phyloP scores from a whole-genome alignment of 2,329 filamentous ascomycete genomes.

The Akanthomyces dipterigenus region DNA sequence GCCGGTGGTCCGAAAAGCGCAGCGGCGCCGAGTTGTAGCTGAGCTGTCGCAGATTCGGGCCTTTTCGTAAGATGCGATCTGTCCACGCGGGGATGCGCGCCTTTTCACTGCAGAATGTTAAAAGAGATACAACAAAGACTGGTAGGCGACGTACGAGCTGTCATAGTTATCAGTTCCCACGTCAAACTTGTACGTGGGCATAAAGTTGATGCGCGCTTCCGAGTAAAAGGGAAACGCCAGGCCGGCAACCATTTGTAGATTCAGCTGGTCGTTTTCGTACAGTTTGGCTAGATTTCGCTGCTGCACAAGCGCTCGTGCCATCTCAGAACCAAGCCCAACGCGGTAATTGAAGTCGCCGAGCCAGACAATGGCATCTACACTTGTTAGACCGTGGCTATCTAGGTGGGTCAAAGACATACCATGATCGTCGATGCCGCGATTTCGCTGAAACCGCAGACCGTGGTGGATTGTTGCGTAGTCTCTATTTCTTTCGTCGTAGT shows the following conservation, averaged over 20 bases:
- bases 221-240: conserved; percentile 87
- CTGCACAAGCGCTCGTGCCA: conserved; percentile 66
- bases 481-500: conserved; percentile 91
- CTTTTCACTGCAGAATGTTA: conserved; percentile 57
- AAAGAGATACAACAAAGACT: not conserved
- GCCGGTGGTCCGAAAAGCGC: conserved; percentile 90
- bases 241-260: conserved; percentile 92
- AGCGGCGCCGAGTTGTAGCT: conserved; percentile 78
- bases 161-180: conserved; percentile 85
- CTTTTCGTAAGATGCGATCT: conserved; percentile 84
- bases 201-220: conserved; percentile 79
- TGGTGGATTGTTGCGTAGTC: conserved; percentile 87
- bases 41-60: conserved; percentile 72
- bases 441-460: conserved; percentile 84
- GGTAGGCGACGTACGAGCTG: conserved; percentile 58
- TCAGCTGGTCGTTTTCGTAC: conserved; percentile 92
- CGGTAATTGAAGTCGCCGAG: conserved; percentile 98
- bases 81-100: conserved; percentile 95
- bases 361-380: conserved; percentile 72
- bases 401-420: conserved; percentile 36
- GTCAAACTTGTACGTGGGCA: conserved; percentile 95
- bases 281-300: conserved; percentile 67
- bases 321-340: conserved; percentile 76
- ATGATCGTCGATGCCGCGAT: conserved; percentile 86
- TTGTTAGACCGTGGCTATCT: conserved; percentile 17